phyloP scores from a whole-genome alignment of 345 rosid genomes.

The Litchi chinensis region DNA sequence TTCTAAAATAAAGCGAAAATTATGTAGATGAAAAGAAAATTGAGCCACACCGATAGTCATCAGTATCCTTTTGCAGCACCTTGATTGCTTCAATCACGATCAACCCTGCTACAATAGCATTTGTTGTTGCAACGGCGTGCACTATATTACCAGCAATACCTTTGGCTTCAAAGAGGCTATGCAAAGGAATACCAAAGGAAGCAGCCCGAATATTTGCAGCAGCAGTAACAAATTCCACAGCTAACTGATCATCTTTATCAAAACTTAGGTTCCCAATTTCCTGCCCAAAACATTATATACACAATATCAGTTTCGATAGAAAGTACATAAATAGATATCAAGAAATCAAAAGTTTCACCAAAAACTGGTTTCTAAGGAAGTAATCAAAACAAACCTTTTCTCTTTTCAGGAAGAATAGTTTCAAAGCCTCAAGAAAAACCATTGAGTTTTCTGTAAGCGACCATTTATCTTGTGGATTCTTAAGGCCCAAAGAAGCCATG shows the following conservation, averaged over 20 bases:
- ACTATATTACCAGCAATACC: slow-evolving; percentile 99
- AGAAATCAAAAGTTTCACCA: slow-evolving; percentile 1
- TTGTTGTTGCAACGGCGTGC: slow-evolving; percentile 98
- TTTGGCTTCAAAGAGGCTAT: slow-evolving; percentile 99
- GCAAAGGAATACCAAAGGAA: slow-evolving; percentile 91
- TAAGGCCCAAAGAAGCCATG: slow-evolving; percentile 85
- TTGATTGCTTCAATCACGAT: slow-evolving; percentile 97
- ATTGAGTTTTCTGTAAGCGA: slow-evolving; percentile 76
- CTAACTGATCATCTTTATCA: slow-evolving; percentile 99
- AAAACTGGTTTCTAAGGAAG: slow-evolving; percentile 13
- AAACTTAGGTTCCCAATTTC: slow-evolving; percentile 89
- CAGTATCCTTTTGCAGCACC: slow-evolving; percentile 70
- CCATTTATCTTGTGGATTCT: slow-evolving; percentile 98
- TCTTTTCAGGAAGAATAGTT: slow-evolving; percentile 70
- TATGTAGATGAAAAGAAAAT: slow-evolving; percentile 21
- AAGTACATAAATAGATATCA: slow-evolving; percentile 3
- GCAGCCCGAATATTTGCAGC: slow-evolving; percentile 98
- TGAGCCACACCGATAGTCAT: slow-evolving; percentile 67
- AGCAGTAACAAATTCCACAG: slow-evolving; percentile 96
- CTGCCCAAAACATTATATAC: slow-evolving; percentile 38
- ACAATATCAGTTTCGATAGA: neutral
- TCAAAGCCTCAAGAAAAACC: slow-evolving; percentile 82
- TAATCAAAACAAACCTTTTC: slow-evolving; percentile 55
- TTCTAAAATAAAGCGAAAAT: neutral
- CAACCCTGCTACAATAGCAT: slow-evolving; percentile 91